Evolutionary conservation across 2,329 filamentous ascomycete species (phyloP), one percentile per base, ranked within the genome.

Genomic region (Xylariaceae sp.): DNA sequence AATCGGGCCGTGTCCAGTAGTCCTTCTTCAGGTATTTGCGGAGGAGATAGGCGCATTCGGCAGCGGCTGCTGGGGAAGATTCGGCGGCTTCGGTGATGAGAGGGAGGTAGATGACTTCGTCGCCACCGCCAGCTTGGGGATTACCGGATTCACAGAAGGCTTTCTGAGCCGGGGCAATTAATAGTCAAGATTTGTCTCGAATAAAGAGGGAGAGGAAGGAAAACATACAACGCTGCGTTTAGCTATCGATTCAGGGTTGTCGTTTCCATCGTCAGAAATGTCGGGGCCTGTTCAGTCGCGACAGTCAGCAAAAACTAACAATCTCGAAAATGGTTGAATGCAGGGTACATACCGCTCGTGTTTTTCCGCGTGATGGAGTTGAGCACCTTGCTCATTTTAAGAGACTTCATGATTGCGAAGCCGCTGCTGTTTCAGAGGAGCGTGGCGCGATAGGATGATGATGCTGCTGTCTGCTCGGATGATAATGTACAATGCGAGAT

Each of bases 61-160:
- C 82, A 20, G 92, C 91, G 5, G 93, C 93, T 37, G 75, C 73
- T 7, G 93, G 92, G 37, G 88, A 95, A 22, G 91, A 95, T 66
- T 97, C 93, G 72, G 91, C 91, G 42, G 86, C 82, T 62, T 97
- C 93, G 71, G 98, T 93, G 55, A 98, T 96, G 48, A 85, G 81
- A 7, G 93, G 93, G 27, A 97, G 85, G 63, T 91, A 88, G 48
- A 95, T 83, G 52, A 95, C 90, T 72, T 97, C 93, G 65, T 94
- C 27, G 27, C 27, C 27, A 16, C 27, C 87, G 62, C 85, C 88
- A 78, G 75, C 67, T 60, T 79, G 77, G 46, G 77, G 72, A 42
- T 77, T 75, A 52, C 80, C 82, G 40, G 86, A 85, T 68, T 92
- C 85, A 74, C 88, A 94, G 64, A 95, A 95, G 36, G 81, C 76